Conservation (phyloP, 345 rosid genomes). For the Eucalyptus sp. region DNA sequence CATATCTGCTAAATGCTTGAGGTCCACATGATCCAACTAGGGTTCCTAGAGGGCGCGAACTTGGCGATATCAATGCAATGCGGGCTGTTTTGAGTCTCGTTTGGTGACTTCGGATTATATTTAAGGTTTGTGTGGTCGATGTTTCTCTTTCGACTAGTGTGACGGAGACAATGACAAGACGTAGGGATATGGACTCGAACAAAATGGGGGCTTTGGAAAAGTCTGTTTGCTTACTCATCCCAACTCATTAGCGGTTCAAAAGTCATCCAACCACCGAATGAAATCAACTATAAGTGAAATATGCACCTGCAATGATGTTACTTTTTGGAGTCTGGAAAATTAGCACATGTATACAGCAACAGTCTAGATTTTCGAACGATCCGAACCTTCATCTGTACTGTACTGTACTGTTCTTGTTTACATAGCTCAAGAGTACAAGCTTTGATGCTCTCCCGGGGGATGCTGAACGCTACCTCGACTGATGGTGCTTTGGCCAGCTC, state of each 20-base stretch:
- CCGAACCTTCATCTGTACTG: not conserved
- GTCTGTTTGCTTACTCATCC: not conserved
- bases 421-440: not conserved
- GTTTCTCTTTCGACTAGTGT: not conserved
- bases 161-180: not conserved
- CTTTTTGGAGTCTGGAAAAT: not conserved
- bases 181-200: not conserved
- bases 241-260: constrained; percentile 18
- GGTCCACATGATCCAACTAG: not conserved
- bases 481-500: not conserved
- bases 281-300: not conserved
- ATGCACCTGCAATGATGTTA: not conserved
- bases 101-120: not conserved
- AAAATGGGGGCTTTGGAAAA: not conserved
- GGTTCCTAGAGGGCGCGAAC: not conserved
- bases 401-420: not conserved
- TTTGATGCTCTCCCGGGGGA: not conserved
- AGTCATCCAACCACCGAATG: constrained; percentile 6
- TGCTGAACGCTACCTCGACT: not conserved
- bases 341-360: not conserved
- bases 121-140: not conserved
- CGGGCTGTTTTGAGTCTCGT: not conserved
- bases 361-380: not conserved
- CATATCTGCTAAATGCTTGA: not conserved
- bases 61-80: not conserved